Conservation (phyloP, 768 basidiomycete genomes). For the Podaxis mareebaensis region DNA sequence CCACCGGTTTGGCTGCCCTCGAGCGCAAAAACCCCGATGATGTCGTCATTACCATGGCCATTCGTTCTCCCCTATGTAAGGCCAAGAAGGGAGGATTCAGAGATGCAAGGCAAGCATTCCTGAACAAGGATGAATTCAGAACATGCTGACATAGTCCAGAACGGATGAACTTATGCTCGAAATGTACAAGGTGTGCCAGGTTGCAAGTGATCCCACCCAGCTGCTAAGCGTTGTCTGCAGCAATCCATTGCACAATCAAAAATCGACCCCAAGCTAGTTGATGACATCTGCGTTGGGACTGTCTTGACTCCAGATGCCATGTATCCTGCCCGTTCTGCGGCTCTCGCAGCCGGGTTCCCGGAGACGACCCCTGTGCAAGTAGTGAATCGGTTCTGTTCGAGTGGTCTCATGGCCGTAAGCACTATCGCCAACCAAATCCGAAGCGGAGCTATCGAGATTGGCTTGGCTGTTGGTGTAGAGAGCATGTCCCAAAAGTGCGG, state of each 20-base stretch:
- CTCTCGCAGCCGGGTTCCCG: constrained; percentile 80
- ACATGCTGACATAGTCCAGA: constrained; percentile 31
- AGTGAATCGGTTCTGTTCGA: constrained; percentile 82
- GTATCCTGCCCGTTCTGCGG: constrained; percentile 73
- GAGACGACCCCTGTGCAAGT: constrained; percentile 73
- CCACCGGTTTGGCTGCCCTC: constrained; percentile 50
- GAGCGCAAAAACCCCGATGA: constrained; percentile 67
- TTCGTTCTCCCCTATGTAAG: constrained; percentile 74
- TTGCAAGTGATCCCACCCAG: neutral
- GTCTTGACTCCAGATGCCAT: constrained; percentile 64
- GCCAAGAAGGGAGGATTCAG: constrained; percentile 76
- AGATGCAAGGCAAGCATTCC: constrained; percentile 55
- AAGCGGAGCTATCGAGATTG: constrained; percentile 77
- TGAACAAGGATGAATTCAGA: neutral
- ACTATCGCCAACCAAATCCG: constrained; percentile 75
- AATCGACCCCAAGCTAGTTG: constrained; percentile 65
- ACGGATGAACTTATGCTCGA: constrained; percentile 81
- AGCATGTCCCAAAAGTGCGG: constrained; percentile 79
- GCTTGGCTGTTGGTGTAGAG: constrained; percentile 82
- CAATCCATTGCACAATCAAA: constrained; percentile 57
- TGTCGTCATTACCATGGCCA: constrained; percentile 82
- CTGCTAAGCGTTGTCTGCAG: constrained; percentile 29
- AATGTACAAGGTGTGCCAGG: constrained; percentile 64
- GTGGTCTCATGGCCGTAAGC: constrained; percentile 83
- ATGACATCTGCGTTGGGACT: constrained; percentile 81